Percentiles rank a stretch among this genome's conserved stretches.
Evolutionary conservation across 1,284 basidiomycete genomes (phyloP).

Genomic region (Ustilago nuda): DNA sequence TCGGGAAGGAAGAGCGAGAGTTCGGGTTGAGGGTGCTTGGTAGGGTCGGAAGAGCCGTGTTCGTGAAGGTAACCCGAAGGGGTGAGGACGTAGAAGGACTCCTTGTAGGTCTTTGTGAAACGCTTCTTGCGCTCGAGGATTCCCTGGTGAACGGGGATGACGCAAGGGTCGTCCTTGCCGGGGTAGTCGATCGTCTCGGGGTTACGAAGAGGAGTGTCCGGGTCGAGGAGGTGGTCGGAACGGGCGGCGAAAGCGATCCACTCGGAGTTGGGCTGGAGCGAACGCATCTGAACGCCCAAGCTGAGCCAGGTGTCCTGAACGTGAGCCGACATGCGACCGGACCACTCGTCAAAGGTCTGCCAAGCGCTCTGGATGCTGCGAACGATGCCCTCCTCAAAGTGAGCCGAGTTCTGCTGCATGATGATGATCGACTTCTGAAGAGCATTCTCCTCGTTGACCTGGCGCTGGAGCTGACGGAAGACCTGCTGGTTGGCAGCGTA

Average conservation of each 20-base stretch:
- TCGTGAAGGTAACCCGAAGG: conserved; percentile 96
- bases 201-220: conserved; percentile 81
- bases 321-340: conserved; percentile 79
- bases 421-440: conserved; percentile 99
- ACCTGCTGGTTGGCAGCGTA: conserved; percentile 84
- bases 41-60: conserved; percentile 83
- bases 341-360: conserved; percentile 98
- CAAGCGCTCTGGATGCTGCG: conserved; percentile 95
- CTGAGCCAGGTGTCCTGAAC: conserved; percentile 84
- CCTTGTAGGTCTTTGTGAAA: conserved; percentile 87
- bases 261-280: conserved; percentile 89
- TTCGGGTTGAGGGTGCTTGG: conserved; percentile 75
- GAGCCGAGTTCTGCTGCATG: conserved; percentile 95
- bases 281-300: conserved; percentile 83
- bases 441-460: conserved; percentile 95
- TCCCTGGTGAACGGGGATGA: conserved; percentile 88
- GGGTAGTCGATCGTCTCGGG: conserved; percentile 82
- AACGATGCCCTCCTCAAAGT: conserved; percentile 97
- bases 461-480: conserved; percentile 84
- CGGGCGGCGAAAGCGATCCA: conserved; percentile 97
- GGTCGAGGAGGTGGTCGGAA: conserved; percentile 94
- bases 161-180: conserved; percentile 89
- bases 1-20: conserved; percentile 93
- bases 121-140: conserved; percentile 96
- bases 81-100: conserved; percentile 87